phyloP scores from a whole-genome alignment of 805 yeast species.

The Saccharomycopsis babjevae region DNA sequence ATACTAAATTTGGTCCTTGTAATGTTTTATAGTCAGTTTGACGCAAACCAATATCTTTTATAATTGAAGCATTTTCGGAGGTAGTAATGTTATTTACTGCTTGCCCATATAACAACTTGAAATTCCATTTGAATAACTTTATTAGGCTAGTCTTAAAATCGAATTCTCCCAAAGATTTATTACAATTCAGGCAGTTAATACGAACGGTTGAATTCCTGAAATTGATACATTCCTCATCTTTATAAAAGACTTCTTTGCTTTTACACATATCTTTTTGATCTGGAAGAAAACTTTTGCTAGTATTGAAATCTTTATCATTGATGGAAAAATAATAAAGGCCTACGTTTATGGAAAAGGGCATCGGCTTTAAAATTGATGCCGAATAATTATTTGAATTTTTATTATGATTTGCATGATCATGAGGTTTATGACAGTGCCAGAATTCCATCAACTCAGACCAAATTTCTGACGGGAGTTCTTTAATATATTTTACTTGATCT shows the following conservation, averaged over 20 bases:
- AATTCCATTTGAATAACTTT: slow-evolving; percentile 49
- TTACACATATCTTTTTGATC: slow-evolving; percentile 12
- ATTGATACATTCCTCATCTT: slow-evolving; percentile 15
- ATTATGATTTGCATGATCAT: slow-evolving; percentile 17
- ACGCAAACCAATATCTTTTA: not conserved
- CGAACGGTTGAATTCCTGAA: slow-evolving; percentile 10
- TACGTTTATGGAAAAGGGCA: slow-evolving; percentile 32
- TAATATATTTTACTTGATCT: slow-evolving; percentile 25
- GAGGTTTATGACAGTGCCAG: slow-evolving; percentile 93
- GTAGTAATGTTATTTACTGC: not conserved
- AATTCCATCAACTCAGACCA: slow-evolving; percentile 96
- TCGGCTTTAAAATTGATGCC: slow-evolving; percentile 33
- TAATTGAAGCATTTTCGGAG: not conserved
- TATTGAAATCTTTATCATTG: slow-evolving; percentile 19
- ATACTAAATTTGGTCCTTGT: not conserved
- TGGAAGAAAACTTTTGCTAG: not conserved
- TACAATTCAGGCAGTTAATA: slow-evolving; percentile 32
- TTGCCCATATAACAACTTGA: slow-evolving; percentile 25
- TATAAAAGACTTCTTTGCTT: not conserved
- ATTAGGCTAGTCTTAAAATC: slow-evolving; percentile 26
- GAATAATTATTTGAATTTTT: slow-evolving; percentile 26
- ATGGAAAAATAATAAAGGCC: slow-evolving; percentile 49
- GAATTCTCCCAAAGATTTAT: slow-evolving; percentile 30
- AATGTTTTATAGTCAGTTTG: not conserved
- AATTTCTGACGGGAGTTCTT: slow-evolving; percentile 78